A percentile compares a stretch with the other conserved stretches of the same genome.
Evolutionary conservation across 2,329 filamentous ascomycete genomes (phyloP).

Genomic region (Teratosphaeria pseudoeucalypti): DNA sequence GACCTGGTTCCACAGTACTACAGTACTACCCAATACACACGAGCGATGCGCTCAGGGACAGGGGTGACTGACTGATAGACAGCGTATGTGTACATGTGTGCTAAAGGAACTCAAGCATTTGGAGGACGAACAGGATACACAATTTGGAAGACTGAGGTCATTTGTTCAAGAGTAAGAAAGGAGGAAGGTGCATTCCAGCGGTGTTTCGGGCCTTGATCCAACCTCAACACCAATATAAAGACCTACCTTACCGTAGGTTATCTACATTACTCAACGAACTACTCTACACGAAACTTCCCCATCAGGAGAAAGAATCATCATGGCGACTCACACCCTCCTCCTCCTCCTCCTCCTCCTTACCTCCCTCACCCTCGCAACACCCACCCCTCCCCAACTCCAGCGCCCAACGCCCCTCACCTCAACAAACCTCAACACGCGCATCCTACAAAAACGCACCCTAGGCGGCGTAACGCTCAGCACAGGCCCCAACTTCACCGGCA

Average conservation of each 20-base stretch:
- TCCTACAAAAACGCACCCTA: slow-evolving; percentile 1
- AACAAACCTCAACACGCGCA: not conserved
- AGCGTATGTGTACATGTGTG: not conserved
- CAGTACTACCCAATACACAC: not conserved
- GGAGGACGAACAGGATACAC: too few species aligned
- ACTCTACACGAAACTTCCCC: too few species aligned
- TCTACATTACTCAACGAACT: not conserved
- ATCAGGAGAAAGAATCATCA: too few species aligned
- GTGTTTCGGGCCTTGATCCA: not conserved
- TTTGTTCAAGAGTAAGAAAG: not conserved
- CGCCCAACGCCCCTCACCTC: not conserved
- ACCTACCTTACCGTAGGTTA: not conserved
- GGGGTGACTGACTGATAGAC: not conserved
- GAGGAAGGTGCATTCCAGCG: not conserved
- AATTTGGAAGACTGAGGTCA: not conserved
- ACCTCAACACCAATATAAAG: not conserved
- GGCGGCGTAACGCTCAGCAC: slow-evolving; percentile 23
- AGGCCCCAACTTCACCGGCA: slow-evolving; percentile 16
- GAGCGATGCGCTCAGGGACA: not conserved
- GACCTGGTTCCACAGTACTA: not conserved
- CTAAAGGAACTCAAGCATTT: too few species aligned
- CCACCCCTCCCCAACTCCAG: not conserved
- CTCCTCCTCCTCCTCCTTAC: too few species aligned
- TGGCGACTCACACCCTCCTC: too few species aligned
- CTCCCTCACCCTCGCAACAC: too few species aligned